Evolutionary conservation across 2,329 filamentous ascomycete species (phyloP).

Genomic region (Exophiala dermatitidis): DNA sequence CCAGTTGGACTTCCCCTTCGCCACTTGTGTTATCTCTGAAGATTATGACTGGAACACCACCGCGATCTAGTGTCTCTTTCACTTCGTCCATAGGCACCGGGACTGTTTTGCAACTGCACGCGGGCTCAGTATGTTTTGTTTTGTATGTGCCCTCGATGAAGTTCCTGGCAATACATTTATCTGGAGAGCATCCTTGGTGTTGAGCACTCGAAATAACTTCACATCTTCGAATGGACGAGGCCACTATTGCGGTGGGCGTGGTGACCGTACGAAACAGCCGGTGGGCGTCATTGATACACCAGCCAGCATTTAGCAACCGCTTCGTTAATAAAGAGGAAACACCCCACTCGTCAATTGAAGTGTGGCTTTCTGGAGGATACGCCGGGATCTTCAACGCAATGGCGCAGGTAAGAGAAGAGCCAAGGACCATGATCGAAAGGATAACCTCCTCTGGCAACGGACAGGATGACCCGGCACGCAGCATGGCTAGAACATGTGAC

Average conservation of each 20-base stretch:
- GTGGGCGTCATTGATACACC: constrained; percentile 7
- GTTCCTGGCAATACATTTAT: constrained; percentile 4
- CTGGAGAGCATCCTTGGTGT: background rate
- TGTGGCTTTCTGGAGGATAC: constrained; percentile 3
- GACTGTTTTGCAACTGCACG: constrained; percentile 5
- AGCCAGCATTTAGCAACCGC: background rate
- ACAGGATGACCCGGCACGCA: background rate
- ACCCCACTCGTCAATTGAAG: constrained; percentile 6
- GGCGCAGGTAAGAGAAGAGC: background rate
- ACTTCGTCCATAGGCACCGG: constrained; percentile 3
- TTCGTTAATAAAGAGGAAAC: background rate
- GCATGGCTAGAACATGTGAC: background rate
- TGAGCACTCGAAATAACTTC: constrained; percentile 1
- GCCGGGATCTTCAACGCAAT: constrained; percentile 5
- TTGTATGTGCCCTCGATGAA: constrained; percentile 8
- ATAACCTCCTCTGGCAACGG: constrained; percentile 1
- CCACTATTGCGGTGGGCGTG: constrained; percentile 2
- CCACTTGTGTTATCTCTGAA: background rate
- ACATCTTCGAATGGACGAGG: background rate
- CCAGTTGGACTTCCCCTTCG: background rate
- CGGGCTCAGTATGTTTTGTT: constrained; percentile 4
- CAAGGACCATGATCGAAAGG: constrained; percentile 8
- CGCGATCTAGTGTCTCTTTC: constrained; percentile 2
- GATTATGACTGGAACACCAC: constrained; percentile 4
- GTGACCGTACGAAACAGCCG: constrained; percentile 2